Conservation (phyloP, 2,329 filamentous ascomycete genomes). For the Ophiosphaerella herpotricha region DNA sequence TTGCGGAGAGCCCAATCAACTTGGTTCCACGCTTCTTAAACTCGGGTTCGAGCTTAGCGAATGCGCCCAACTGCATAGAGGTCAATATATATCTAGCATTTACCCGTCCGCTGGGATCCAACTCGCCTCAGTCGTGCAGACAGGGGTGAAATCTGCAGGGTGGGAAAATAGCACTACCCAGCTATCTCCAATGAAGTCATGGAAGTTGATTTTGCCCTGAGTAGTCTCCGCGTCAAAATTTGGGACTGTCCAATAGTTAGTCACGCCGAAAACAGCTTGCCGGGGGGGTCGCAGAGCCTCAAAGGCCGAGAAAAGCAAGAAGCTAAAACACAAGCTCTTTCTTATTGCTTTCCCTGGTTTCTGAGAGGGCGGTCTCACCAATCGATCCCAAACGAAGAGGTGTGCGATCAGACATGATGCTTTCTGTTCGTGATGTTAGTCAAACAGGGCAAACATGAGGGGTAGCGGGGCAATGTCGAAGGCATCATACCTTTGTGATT, state of each 20-base stretch:
- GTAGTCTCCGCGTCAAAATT: conserved; percentile 73
- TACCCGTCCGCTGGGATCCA: too few species aligned
- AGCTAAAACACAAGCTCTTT: too few species aligned
- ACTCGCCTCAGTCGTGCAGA: conserved; percentile 61
- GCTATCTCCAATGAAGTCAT: conserved; percentile 70
- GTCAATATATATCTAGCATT: too few species aligned
- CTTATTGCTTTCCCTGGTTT: too few species aligned
- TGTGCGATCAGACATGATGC: conserved; percentile 39
- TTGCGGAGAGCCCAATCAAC: conserved; percentile 62
- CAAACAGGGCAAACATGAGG: conserved; percentile 37
- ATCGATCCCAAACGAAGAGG: conserved; percentile 62
- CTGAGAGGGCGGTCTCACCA: too few species aligned
- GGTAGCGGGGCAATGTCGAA: conserved; percentile 30
- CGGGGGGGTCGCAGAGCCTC: too few species aligned
- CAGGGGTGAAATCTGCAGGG: conserved; percentile 65
- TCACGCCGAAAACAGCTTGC: too few species aligned
- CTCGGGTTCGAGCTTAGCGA: conserved; percentile 67
- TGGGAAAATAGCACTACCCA: conserved; percentile 75
- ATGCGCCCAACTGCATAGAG: conserved; percentile 56
- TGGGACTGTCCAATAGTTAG: conserved; percentile 59
- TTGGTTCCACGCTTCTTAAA: conserved; percentile 66
- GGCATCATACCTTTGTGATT: conserved; percentile 13
- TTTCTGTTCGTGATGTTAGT: conserved; percentile 19
- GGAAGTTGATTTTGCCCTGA: conserved; percentile 69
- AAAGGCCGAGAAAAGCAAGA: too few species aligned